Base-by-base conservation (phyloP, 2,329 filamentous ascomycete genomes). In the Cercospora berteroae region DNA sequence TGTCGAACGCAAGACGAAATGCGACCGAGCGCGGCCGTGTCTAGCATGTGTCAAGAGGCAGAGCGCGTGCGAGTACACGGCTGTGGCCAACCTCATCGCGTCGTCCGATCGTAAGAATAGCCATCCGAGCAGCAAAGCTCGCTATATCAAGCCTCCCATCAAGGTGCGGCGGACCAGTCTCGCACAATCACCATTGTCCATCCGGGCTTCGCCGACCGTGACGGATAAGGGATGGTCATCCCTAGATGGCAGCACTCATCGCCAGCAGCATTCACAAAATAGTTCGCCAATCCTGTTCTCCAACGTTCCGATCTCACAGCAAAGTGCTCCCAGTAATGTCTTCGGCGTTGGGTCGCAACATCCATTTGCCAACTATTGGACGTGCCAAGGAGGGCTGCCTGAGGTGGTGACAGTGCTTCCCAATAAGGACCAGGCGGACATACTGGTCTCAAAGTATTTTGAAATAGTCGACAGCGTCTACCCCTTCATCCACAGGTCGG, bases 351-450 rank as follows among this genome's bases (percentile, higher is more conserved):
- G 90, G 13, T 88, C 89, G 0, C 89, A 92, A 75, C 90, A 93
- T 75, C 90, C 90, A 0, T 93, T 93, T 76, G 88, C 90, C 74
- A 94, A 94, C 76, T 94, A 94, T 78, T 94, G 91, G 91, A 94
- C 90, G 2, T 92, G 89, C 74, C 86, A 89, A 68, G 91, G 91
- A 58, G 91, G 90, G 0, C 80, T 94, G 18, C 83, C 87, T 8
- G 91, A 94, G 78, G 90, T 93, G 6, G 88, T 93, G 52, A 88
- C 86, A 1, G 90, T 93, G 3, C 81, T 94, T 12, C 91, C 91
- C 0, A 89, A 89, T 66, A 93, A 92, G 79, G 80, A 89, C 8
- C 90, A 93, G 77, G 89, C 90, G 63, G 90, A 94, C 71, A 88
- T 91, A 44, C 81, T 94, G 18, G 80, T 84, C 16, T 79, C 80